Conservation (phyloP, 1,284 basidiomycete species). For the Puccinia triticina region DNA sequence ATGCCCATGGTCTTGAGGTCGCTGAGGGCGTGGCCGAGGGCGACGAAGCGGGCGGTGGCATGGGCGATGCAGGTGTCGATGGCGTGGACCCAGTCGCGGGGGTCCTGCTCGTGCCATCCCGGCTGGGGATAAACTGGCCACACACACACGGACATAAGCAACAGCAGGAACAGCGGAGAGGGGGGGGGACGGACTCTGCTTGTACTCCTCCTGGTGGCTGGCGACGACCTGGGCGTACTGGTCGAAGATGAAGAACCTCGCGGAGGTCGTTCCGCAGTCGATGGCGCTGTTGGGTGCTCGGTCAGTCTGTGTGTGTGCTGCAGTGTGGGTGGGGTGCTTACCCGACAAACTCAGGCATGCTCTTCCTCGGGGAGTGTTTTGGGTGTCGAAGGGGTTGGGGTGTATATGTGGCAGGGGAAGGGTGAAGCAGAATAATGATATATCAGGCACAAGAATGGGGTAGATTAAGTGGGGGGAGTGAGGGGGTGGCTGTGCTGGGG, state of each 20-base stretch:
- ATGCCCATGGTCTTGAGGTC: constrained; percentile 93
- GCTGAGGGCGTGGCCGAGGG: constrained; percentile 71
- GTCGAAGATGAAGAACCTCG: constrained; percentile 89
- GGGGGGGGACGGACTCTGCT: constrained; percentile 52
- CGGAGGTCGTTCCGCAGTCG: constrained; percentile 80
- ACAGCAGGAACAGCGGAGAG: background rate
- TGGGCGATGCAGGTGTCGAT: constrained; percentile 78
- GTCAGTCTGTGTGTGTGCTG: background rate
- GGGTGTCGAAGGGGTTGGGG: background rate
- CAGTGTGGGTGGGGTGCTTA: background rate
- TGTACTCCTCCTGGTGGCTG: constrained; percentile 71
- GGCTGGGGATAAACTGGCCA: constrained; percentile 51
- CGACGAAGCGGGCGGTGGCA: constrained; percentile 74
- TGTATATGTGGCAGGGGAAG: background rate
- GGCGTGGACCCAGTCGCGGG: constrained; percentile 77
- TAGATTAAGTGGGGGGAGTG: too few relatives aligned
- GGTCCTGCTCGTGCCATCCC: constrained; percentile 95
- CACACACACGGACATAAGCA: background rate
- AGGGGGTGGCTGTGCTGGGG: too few relatives aligned
- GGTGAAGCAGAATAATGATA: background rate
- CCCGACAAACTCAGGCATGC: constrained; percentile 30
- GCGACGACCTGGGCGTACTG: constrained; percentile 82
- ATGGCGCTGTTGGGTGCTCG: constrained; percentile 66
- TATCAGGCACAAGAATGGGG: too few relatives aligned
- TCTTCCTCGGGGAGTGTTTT: background rate